These are phyloP conservation scores for Citropsis articulata DNA, from an alignment of 345 rosid genomes.

Conservation along the genomic window DNA sequence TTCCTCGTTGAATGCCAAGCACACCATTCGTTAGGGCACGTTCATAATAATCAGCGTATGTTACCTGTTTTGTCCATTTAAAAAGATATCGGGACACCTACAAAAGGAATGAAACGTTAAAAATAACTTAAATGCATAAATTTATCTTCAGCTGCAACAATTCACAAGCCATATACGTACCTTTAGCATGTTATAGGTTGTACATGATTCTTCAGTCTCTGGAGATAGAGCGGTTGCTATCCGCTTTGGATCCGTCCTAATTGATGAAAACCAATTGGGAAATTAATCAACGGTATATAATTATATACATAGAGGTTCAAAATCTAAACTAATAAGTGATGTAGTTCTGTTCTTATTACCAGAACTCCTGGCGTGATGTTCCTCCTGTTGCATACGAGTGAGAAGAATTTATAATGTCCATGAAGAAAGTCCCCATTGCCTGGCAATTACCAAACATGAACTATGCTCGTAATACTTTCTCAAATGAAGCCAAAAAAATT, in stretches of 20 bases:
- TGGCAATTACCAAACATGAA: conserved; percentile 12
- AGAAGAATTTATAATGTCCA: conserved; percentile 52
- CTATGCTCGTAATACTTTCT: too few species aligned
- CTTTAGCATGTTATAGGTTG: conserved; percentile 51
- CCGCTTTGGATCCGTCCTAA: conserved; percentile 30
- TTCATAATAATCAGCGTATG: conserved; percentile 55
- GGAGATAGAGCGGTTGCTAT: conserved; percentile 34
- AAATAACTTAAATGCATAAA: too few species aligned
- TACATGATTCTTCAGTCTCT: conserved; percentile 53
- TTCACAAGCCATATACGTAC: background rate
- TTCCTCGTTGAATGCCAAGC: conserved; percentile 50
- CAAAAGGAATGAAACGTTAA: background rate
- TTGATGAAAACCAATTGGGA: too few species aligned
- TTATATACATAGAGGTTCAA: too few species aligned
- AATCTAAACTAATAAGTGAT: background rate
- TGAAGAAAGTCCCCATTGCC: conserved; percentile 46
- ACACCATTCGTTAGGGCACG: conserved; percentile 55
- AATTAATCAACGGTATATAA: background rate
- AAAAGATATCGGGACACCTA: conserved; percentile 53
- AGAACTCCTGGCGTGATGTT: conserved; percentile 42
- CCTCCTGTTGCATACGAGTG: conserved; percentile 54
- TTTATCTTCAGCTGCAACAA: too few species aligned
- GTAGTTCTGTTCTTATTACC: conserved; percentile 23
- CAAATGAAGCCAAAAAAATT: too few species aligned
- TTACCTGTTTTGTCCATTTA: conserved; percentile 50